These are phyloP conservation scores for Plasmodium adleri DNA, from an alignment of 169 alveolate species.

Conservation along the genomic window DNA sequence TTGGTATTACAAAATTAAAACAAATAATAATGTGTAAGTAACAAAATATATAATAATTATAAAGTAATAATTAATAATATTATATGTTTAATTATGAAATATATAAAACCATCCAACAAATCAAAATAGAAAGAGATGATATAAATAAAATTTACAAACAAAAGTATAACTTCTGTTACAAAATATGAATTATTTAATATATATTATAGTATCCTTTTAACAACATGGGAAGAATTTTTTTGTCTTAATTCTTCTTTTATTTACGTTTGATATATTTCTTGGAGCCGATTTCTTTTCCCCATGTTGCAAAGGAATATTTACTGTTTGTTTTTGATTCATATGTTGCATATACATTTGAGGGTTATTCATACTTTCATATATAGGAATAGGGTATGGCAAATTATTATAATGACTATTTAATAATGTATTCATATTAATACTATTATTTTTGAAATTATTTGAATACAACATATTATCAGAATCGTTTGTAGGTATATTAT, in stretches of 20 bases:
- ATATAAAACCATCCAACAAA: too few species aligned
- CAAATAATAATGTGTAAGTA: too few species aligned
- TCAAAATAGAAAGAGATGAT: too few species aligned
- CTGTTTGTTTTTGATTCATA: slow-evolving; percentile 36
- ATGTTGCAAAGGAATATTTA: slow-evolving; percentile 12
- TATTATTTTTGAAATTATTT: slow-evolving; percentile 47
- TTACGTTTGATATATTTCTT: slow-evolving; percentile 52
- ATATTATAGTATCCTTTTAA: neutral
- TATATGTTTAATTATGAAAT: too few species aligned
- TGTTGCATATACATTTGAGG: slow-evolving; percentile 76
- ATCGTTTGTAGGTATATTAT: slow-evolving; percentile 31
- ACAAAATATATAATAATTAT: too few species aligned
- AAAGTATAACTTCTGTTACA: too few species aligned
- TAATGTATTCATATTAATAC: slow-evolving; percentile 27
- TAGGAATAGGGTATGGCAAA: slow-evolving; percentile 59
- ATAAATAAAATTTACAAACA: too few species aligned
- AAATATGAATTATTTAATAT: too few species aligned
- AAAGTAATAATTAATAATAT: too few species aligned
- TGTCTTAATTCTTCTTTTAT: slow-evolving; percentile 60
- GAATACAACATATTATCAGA: slow-evolving; percentile 51
- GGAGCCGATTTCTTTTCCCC: slow-evolving; percentile 35
- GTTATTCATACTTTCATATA: slow-evolving; percentile 74
- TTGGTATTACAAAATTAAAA: too few species aligned
- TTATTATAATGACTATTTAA: slow-evolving; percentile 29
- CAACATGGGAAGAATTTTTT: slow-evolving; percentile 75